phyloP scores from a whole-genome alignment of 2,329 filamentous ascomycete species.

The Phyllosticta citriasiana region DNA sequence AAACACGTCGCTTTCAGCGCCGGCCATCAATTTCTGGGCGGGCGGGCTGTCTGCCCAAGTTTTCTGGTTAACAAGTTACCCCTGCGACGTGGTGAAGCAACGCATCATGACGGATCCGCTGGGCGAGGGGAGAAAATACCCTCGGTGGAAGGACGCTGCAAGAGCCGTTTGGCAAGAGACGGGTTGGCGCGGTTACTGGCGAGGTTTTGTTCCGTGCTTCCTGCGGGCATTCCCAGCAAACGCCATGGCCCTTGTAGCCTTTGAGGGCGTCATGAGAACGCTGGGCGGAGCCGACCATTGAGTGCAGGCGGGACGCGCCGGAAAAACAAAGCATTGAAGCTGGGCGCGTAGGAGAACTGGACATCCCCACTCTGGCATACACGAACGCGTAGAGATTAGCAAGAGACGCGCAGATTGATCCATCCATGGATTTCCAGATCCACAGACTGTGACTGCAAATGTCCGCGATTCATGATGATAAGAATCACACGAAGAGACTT shows the following conservation, averaged over 20 bases:
- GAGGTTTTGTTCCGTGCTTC: conserved; percentile 90
- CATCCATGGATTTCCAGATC: background rate
- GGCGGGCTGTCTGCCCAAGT: conserved; percentile 86
- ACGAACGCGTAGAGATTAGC: background rate
- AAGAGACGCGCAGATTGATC: background rate
- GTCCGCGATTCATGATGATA: background rate
- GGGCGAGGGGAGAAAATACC: conserved; percentile 54
- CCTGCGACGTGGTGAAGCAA: conserved; percentile 90
- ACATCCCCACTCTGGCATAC: background rate
- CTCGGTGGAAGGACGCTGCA: conserved; percentile 71
- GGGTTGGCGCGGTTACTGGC: conserved; percentile 74
- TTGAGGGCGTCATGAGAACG: conserved; percentile 78
- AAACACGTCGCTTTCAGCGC: conserved; percentile 60
- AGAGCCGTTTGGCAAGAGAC: conserved; percentile 63
- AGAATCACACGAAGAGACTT: background rate
- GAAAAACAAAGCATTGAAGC: background rate
- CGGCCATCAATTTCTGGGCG: conserved; percentile 93
- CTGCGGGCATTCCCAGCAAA: conserved; percentile 91
- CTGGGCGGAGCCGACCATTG: conserved; percentile 12
- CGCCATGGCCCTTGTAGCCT: conserved; percentile 83
- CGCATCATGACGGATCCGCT: conserved; percentile 92
- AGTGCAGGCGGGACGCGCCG: background rate
- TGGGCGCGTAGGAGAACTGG: background rate
- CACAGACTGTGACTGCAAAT: background rate
- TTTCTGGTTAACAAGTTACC: conserved; percentile 90